Evolutionary conservation across 441 rosid species (phyloP).

Genomic region (Syzygium malaccense): DNA sequence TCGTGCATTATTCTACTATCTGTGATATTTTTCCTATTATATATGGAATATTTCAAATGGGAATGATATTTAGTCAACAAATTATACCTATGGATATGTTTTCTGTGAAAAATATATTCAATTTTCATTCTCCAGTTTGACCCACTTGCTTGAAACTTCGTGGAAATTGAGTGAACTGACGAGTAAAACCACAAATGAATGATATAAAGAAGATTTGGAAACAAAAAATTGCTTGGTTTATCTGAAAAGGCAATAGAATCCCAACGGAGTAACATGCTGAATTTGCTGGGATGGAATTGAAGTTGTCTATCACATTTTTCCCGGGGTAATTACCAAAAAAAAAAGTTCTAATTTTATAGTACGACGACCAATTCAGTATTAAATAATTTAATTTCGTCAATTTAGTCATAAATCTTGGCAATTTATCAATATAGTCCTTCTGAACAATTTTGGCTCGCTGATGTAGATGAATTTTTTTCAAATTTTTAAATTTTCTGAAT

Average conservation of each 20-base stretch:
- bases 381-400: no score
- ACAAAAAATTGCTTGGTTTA: no score
- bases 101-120: background rate
- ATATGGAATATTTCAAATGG: background rate
- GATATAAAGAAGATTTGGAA: background rate
- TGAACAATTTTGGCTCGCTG: no score
- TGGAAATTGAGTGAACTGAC: background rate
- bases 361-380: background rate
- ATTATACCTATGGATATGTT: background rate
- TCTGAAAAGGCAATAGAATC: background rate
- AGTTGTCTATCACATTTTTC: background rate
- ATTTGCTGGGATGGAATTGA: background rate
- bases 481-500: no score
- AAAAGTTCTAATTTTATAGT: no score
- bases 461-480: background rate
- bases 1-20: background rate
- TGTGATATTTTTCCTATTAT: background rate
- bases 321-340: background rate
- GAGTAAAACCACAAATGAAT: background rate
- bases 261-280: background rate
- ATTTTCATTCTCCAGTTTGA: background rate
- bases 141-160: background rate
- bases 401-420: background rate
- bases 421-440: no score
- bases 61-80: background rate